phyloP scores from a whole-genome alignment of 768 basidiomycete species.

The Cystobasidium tubakii region DNA sequence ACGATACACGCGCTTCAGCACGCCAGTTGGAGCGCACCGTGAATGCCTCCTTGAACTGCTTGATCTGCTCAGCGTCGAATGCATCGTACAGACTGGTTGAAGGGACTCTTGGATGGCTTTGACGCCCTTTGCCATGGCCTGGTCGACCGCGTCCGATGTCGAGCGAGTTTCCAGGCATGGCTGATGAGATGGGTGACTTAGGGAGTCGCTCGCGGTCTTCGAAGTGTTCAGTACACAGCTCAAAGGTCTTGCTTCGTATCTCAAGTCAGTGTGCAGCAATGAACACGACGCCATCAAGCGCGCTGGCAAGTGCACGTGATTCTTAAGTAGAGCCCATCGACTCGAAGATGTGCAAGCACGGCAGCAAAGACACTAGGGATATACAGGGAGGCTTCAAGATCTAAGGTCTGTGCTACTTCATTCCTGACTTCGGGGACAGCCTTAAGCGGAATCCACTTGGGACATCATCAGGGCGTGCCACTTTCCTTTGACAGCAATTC shows the following conservation, averaged over 20 bases:
- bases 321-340: no score
- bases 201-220: no score
- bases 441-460: no score
- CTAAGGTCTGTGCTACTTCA: no score
- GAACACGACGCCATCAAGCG: not conserved
- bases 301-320: no score
- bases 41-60: slow-evolving; percentile 39
- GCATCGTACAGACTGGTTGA: not conserved
- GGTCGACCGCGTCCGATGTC: slow-evolving; percentile 11
- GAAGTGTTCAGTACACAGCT: no score
- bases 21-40: not conserved
- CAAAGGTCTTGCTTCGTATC: no score
- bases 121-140: not conserved
- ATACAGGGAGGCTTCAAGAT: no score
- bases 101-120: not conserved
- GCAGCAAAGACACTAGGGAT: no score
- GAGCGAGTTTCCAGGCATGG: not conserved
- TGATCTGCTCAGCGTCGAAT: slow-evolving; percentile 37
- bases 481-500: not conserved
- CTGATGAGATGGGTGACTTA: no score
- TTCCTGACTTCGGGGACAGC: no score
- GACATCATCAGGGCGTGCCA: not conserved
- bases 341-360: no score
- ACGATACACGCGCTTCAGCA: not conserved
- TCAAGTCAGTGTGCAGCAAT: not conserved